Base-by-base conservation (phyloP, 108 stramenopile species). In the Licmophora abbreviata region DNA sequence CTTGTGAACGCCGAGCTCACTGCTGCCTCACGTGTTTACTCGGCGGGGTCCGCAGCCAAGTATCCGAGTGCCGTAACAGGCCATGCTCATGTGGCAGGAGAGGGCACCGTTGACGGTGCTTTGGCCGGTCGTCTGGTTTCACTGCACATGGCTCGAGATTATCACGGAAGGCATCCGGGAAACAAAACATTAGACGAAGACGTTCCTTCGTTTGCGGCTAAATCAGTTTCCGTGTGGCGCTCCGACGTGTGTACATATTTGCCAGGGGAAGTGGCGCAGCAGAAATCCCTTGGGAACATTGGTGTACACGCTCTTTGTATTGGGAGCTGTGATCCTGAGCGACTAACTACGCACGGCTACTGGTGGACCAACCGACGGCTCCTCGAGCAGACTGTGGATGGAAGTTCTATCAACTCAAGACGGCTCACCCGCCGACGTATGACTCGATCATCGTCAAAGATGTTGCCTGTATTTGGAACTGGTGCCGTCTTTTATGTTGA, bases 281-380 rank as follows among this genome's bases (percentile, higher is more conserved):
- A 38, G 14, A 64, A 76, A 20, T 51, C 68, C 9, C 52, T 84
- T 1, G 70, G 73, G 2, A 63, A 62, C 2, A 59, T 83, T 34
- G 89, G 89, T 23, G 67, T 92, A 14, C 69, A 77, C 18, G 83
- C 83, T 7, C 62, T 92, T 2, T 81, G 77, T 48, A 69, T 92
- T 1, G 89, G 89, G 10, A 59, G 59, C 48, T 92, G 89, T 35
- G 85, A 92, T 54, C 74, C 83, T n/a, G 76, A 83, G 32, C 50
- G 69, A 45, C 67, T 75, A 55, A 61, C 75, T 4, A 92, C 89
- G 0, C 78, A 83, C 35, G 85, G 70, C 17, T 84, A 83, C 54
- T 92, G 81, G 82, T 92, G 89, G 89, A 92, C 89, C 9, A 92
- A 89, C 48, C 41, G 73, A 40, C n/a, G n/a, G n/a, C n/a, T n/a